Evolutionary conservation across 2,329 filamentous ascomycete genomes (phyloP).

Genomic region (Diaporthe batatas): DNA sequence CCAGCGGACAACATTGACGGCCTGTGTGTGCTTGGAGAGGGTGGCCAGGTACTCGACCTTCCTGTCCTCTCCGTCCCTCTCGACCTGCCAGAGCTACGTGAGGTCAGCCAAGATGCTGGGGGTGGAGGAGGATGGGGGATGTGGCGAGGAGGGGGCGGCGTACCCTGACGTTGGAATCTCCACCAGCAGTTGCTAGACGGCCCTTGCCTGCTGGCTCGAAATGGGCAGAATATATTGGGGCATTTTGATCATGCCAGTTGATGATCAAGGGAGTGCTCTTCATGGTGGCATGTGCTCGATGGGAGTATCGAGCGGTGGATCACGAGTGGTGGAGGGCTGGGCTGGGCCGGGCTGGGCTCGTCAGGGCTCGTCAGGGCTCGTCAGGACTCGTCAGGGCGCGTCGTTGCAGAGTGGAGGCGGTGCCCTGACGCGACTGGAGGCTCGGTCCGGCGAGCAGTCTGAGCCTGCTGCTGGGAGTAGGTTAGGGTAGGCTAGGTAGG

Average conservation of each 20-base stretch:
- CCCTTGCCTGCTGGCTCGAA: constrained; percentile 95
- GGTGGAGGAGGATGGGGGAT: neutral
- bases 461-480: constrained; percentile 9
- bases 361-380: constrained; percentile 29
- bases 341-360: constrained; percentile 9
- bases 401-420: constrained; percentile 24
- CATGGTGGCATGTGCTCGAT: constrained; percentile 70
- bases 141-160: constrained; percentile 49
- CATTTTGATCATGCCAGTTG: constrained; percentile 98
- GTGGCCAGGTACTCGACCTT: constrained; percentile 94
- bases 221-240: constrained; percentile 96
- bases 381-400: constrained; percentile 35
- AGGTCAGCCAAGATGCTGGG: constrained; percentile 16
- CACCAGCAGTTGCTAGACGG: constrained; percentile 91
- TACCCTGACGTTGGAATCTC: constrained; percentile 96
- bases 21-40: constrained; percentile 92
- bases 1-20: constrained; percentile 98
- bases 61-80: constrained; percentile 84
- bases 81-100: constrained; percentile 89
- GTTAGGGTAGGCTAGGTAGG: constrained; percentile 4
- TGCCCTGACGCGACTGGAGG: constrained; percentile 36
- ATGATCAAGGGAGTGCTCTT: constrained; percentile 97
- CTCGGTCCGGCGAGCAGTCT: constrained; percentile 16
- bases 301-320: constrained; percentile 19
- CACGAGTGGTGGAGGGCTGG: constrained; percentile 25